Evolutionary conservation across 2,329 filamentous ascomycete genomes (phyloP).

Genomic region (Cladosporium velox): DNA sequence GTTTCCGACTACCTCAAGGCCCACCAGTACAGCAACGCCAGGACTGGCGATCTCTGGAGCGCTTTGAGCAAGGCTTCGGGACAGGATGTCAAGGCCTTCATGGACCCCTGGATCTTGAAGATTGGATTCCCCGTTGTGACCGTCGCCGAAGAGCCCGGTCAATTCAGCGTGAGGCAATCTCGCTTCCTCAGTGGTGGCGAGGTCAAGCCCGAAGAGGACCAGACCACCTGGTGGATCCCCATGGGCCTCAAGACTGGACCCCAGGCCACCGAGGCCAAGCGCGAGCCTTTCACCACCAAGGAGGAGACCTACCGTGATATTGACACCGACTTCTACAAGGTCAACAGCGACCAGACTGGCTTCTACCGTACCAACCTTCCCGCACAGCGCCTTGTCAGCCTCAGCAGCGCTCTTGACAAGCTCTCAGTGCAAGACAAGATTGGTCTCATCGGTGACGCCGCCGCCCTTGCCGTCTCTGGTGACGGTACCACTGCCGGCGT

Average conservation of each 20-base stretch:
- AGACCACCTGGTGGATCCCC: slow-evolving; percentile 94
- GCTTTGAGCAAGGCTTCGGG: slow-evolving; percentile 85
- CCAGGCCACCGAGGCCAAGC: slow-evolving; percentile 62
- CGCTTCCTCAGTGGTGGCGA: slow-evolving; percentile 92
- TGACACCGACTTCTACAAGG: slow-evolving; percentile 82
- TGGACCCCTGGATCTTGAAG: slow-evolving; percentile 93
- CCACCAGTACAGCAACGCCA: slow-evolving; percentile 86
- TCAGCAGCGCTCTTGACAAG: slow-evolving; percentile 73
- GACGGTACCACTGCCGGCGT: slow-evolving; percentile 79
- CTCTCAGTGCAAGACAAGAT: slow-evolving; percentile 89
- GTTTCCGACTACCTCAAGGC: slow-evolving; percentile 86
- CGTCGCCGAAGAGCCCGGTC: slow-evolving; percentile 77
- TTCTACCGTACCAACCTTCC: slow-evolving; percentile 95
- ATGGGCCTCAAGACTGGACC: slow-evolving; percentile 78
- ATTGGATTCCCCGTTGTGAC: slow-evolving; percentile 93
- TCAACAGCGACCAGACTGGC: slow-evolving; percentile 86
- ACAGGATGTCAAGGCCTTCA: slow-evolving; percentile 80
- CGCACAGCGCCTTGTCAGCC: slow-evolving; percentile 74
- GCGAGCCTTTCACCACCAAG: slow-evolving; percentile 72
- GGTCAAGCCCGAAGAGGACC: slow-evolving; percentile 85
- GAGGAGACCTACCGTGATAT: slow-evolving; percentile 74
- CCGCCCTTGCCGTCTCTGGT: slow-evolving; percentile 84
- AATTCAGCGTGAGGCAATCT: slow-evolving; percentile 79
- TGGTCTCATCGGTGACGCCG: slow-evolving; percentile 84
- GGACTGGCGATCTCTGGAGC: slow-evolving; percentile 86